Evolutionary conservation across 2,329 filamentous ascomycete genomes (phyloP).

Genomic region (Fusarium goolgardi): DNA sequence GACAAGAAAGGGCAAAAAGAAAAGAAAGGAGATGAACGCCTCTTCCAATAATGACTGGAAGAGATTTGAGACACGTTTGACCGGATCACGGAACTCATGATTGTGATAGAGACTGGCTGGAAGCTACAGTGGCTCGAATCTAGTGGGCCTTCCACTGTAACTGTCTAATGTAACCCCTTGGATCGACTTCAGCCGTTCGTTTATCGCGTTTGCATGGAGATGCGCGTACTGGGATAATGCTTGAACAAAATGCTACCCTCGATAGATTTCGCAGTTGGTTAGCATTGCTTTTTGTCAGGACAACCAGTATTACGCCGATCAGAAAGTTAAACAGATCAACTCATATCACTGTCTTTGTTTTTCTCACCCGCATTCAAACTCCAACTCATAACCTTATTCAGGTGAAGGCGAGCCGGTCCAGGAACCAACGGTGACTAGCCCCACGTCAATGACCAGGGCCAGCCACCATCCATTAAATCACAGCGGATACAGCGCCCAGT

Average conservation of each 20-base stretch:
- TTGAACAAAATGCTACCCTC: background rate
- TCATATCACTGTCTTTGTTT: background rate
- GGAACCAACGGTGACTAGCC: slow-evolving; percentile 19
- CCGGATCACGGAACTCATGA: background rate
- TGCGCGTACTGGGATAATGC: slow-evolving; percentile 5
- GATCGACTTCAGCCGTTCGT: slow-evolving; percentile 29
- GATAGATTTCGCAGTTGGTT: background rate
- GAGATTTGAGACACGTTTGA: background rate
- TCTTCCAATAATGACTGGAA: slow-evolving; percentile 11
- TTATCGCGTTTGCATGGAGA: slow-evolving; percentile 24
- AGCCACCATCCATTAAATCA: background rate
- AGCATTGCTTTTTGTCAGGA: background rate
- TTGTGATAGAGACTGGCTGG: slow-evolving; percentile 14
- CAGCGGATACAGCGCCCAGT: slow-evolving; percentile 4
- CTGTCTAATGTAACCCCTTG: background rate
- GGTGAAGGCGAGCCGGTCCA: background rate
- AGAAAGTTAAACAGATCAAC: background rate
- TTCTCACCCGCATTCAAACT: background rate
- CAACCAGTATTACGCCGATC: background rate
- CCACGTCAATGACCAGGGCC: too few relatives aligned
- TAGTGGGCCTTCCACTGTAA: background rate
- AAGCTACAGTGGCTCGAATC: background rate
- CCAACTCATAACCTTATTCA: background rate
- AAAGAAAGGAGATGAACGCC: background rate
- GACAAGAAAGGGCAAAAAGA: too few relatives aligned